Base-by-base conservation (phyloP, 345 rosid species). In the Acer campestre region DNA sequence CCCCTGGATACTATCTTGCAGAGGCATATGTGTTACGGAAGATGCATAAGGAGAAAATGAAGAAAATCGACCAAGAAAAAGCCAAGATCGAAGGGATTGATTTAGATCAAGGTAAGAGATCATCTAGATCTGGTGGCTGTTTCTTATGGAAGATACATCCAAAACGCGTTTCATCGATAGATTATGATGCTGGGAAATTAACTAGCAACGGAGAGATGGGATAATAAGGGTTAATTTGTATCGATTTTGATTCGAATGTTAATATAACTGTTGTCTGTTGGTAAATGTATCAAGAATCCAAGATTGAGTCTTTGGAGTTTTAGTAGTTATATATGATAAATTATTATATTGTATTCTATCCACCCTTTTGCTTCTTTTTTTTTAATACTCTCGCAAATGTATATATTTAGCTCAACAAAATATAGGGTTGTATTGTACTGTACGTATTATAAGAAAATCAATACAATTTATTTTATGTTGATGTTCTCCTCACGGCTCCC, bases 21-120 rank as follows among this genome's bases (percentile, higher is more conserved):
- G 89, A 80, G 71, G 79, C 81, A 4, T 77, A 77, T 2, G 82
- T 83, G 77, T 10, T 59, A 63, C 35, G 67, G 9, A 85, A 67
- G 48, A 48, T 81, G 31, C 84, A 83, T 1, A 74, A 46, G 58
- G 86, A 76, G 70, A 70, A 55, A 68, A 27, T 83, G 75, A 76
- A 82, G 80, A 77, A 23, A 61, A 14, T 18, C 62, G 74, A 85
- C 51, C 81, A 81, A 73, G 81, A 75, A 73, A 70, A 46, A 67
- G 59, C 67, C 29, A 77, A 40, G 65, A 38, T 20, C 0, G 71
- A 80, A 23, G 80, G 48, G 0, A 59, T 67, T 31, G 74, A 71
- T n/a, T 35, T 22, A 4, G 62, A 56, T 42, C 46, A 42, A 64
- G 70, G 6, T 56, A 80, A 78, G 73, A 53, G 10, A 56, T 56